Percentiles rank a stretch among this genome's conserved stretches.
Conservation (phyloP, 305 asterid genomes). For the Fraxinus albicans region DNA sequence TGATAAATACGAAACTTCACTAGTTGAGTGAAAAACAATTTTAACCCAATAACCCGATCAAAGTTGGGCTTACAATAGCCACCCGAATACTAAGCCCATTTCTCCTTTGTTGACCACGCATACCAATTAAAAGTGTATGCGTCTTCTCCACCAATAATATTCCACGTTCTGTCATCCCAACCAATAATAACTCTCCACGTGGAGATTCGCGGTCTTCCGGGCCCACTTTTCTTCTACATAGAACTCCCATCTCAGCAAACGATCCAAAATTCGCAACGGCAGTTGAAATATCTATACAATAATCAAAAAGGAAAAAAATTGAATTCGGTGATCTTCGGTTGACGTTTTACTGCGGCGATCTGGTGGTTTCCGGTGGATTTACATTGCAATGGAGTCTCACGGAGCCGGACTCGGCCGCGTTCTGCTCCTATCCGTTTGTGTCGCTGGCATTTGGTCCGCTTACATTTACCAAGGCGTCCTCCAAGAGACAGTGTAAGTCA, state of each 20-base stretch:
- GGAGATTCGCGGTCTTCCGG: constrained; percentile 29
- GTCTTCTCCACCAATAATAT: constrained; percentile 60
- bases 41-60: neutral
- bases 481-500: constrained; percentile 78
- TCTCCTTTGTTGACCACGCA: neutral
- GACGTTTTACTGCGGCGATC: constrained; percentile 44
- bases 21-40: neutral
- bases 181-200: constrained; percentile 59
- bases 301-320: neutral
- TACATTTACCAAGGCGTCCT: constrained; percentile 94
- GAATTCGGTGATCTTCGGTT: constrained; percentile 14
- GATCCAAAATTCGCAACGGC: constrained; percentile 18
- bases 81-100: neutral
- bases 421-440: constrained; percentile 70
- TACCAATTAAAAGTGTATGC: neutral
- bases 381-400: constrained; percentile 62
- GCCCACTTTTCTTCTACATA: constrained; percentile 14
- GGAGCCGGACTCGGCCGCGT: constrained; percentile 80
- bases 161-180: neutral
- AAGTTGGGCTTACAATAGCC: neutral
- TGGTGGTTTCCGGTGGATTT: constrained; percentile 33
- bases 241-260: constrained; percentile 5
- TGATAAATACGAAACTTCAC: too few species aligned
- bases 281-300: constrained; percentile 12
- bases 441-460: constrained; percentile 96